Base-by-base conservation (phyloP, 306 rosid genomes). In the Carpinus fangiana region DNA sequence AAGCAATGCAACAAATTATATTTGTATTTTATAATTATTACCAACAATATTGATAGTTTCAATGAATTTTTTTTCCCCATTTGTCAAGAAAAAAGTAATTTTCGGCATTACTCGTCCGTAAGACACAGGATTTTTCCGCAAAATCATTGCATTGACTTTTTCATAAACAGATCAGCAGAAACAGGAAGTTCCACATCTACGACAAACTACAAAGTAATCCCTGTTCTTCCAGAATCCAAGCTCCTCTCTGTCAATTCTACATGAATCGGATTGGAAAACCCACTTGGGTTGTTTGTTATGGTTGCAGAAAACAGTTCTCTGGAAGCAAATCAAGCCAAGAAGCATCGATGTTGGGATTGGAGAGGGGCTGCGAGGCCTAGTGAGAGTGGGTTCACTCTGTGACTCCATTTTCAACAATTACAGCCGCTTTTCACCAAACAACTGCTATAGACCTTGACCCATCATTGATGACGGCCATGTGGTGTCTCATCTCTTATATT, bases 381-480 rank as follows among this genome's bases (percentile, higher is more conserved):
- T 41, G 45, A 6, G 45, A 41, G 45, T 41, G 45, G 45, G 45
- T 23, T 46, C 51, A 5, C 41, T 47, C 21, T 70, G 18, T 83
- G 75, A 21, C 77, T 18, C 47, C 23, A 54, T 64, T 70, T 62
- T 76, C 84, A 56, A 47, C 74, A 28, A 72, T 64, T 65, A 55
- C 79, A 53, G 81, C 81, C 59, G 52, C 78, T 57, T 73, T 62
- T 73, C 52, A 48, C 45, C n/a, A 48, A 50, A 66, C 52, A 65
- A 84, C 61, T 80, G 80, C 50, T 72, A 78, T 73, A 56, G 45
- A 26, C 23, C 54, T 53, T 81, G 78, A 67, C 75, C 75, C 52
- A 68, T 64, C 82, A 78, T 78, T 55, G 75, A 76, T 78, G 69
- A 73, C 34, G 34, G 48, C 18, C 87, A 64, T 74, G 86, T 80